These are phyloP conservation scores for Catharanthus roseus DNA, from an alignment of 257 asterid genomes.

Conservation along the genomic window DNA sequence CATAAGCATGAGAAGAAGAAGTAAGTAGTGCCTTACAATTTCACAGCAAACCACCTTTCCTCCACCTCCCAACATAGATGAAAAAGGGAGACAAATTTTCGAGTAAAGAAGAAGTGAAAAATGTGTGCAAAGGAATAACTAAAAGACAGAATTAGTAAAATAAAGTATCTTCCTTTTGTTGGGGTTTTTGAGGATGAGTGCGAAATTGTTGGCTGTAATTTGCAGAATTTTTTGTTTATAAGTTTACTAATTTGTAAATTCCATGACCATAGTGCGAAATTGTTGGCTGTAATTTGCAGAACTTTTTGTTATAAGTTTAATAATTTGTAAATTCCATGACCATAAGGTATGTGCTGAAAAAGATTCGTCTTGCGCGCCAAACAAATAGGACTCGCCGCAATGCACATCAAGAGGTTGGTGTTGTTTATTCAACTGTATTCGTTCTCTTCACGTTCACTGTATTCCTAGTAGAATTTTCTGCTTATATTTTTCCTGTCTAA, in stretches of 20 bases:
- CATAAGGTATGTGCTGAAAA: slow-evolving; percentile 75
- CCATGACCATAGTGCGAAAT: too few relatives aligned
- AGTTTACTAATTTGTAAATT: slow-evolving; percentile 14
- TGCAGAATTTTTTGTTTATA: neutral
- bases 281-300: slow-evolving; percentile 1
- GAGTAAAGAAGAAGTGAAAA: neutral
- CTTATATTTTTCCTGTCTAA: neutral
- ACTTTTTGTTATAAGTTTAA: slow-evolving; percentile 3
- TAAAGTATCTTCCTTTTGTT: neutral
- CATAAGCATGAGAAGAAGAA: slow-evolving; percentile 80
- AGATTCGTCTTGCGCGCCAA: slow-evolving; percentile 96
- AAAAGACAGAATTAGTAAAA: neutral
- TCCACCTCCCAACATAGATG: neutral
- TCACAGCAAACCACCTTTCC: neutral
- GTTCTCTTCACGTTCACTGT: neutral
- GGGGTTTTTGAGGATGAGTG: neutral
- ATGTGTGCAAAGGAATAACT: neutral
- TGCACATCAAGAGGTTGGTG: slow-evolving; percentile 92
- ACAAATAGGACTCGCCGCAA: slow-evolving; percentile 89
- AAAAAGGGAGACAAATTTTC: neutral
- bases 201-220: slow-evolving; percentile 3
- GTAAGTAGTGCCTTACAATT: slow-evolving; percentile 33
- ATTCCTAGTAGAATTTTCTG: neutral
- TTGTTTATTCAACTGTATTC: neutral
- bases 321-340: slow-evolving; percentile 15